A percentile compares a stretch with the other conserved stretches of the same genome.
Evolutionary conservation across 176 grass and related monocot genomes (phyloP).

Genomic region (Ensete ventricosum): DNA sequence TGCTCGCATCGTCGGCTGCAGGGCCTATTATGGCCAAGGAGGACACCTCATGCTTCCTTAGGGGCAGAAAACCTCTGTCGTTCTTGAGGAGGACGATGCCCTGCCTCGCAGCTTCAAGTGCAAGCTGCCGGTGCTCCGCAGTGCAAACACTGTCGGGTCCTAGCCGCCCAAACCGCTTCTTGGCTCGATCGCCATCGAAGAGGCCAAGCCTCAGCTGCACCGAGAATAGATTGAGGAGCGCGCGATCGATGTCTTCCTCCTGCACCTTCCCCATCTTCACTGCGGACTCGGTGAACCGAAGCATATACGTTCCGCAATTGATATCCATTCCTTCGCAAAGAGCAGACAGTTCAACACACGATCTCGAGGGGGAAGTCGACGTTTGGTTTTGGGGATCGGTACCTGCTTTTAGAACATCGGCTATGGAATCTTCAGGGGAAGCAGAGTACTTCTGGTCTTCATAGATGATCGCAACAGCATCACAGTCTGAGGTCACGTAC

Average conservation of each 20-base stretch:
- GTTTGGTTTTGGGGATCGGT: neutral
- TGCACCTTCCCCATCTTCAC: conserved; percentile 60
- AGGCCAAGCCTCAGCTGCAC: conserved; percentile 72
- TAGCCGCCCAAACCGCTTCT: conserved; percentile 37
- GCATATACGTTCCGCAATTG: conserved; percentile 79
- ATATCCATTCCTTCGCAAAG: conserved; percentile 83
- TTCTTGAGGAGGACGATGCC: conserved; percentile 86
- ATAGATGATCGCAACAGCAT: conserved; percentile 75
- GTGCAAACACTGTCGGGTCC: conserved; percentile 62
- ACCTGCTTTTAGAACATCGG: conserved; percentile 95
- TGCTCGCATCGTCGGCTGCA: conserved; percentile 42
- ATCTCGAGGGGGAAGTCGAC: neutral
- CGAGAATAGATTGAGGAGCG: conserved; percentile 80
- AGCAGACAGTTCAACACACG: neutral
- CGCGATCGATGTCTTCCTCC: conserved; percentile 70
- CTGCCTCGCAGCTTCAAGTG: conserved; percentile 69
- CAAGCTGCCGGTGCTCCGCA: conserved; percentile 57
- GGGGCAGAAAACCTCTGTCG: conserved; percentile 54
- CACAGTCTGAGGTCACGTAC: conserved; percentile 85
- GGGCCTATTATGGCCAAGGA: conserved; percentile 64
- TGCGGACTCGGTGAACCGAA: conserved; percentile 54
- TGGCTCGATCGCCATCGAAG: conserved; percentile 37
- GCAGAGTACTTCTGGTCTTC: conserved; percentile 64
- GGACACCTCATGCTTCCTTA: conserved; percentile 40
- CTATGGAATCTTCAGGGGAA: conserved; percentile 73